A percentile compares a stretch with the other conserved stretches of the same genome.
These are phyloP conservation scores for Populus hybrid DNA, from an alignment of 441 rosid species.

Conservation along the genomic window DNA sequence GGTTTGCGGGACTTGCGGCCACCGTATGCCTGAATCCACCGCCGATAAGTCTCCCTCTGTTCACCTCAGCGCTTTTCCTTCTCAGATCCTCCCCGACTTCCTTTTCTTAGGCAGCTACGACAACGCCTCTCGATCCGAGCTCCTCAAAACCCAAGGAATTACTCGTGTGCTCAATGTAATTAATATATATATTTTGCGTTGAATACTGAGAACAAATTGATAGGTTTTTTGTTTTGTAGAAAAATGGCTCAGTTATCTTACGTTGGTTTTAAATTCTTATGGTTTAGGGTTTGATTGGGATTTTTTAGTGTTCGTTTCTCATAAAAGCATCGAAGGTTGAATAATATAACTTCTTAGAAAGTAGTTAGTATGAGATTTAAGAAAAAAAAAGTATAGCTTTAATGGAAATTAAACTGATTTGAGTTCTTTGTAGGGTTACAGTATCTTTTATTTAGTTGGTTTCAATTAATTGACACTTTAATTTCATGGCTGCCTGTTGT, in stretches of 20 bases:
- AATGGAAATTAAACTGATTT: background rate
- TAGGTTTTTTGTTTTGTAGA: background rate
- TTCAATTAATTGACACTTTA: background rate
- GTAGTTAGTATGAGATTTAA: background rate
- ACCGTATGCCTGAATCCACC: slow-evolving; percentile 48
- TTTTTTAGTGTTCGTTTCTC: too few species aligned
- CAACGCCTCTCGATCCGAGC: slow-evolving; percentile 94
- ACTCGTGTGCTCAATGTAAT: slow-evolving; percentile 82
- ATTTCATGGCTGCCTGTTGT: background rate
- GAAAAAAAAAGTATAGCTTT: background rate
- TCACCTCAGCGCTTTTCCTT: slow-evolving; percentile 80
- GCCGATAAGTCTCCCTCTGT: slow-evolving; percentile 41
- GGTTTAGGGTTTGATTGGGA: background rate
- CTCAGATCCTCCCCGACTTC: slow-evolving; percentile 89
- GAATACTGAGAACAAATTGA: background rate
- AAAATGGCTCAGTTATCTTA: background rate
- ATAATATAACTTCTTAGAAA: background rate
- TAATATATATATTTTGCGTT: background rate
- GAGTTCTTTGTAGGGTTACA: background rate
- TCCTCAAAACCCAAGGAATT: slow-evolving; percentile 85
- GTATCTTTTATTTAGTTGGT: background rate
- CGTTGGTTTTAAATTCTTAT: background rate
- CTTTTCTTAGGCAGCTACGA: slow-evolving; percentile 93
- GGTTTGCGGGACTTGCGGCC: slow-evolving; percentile 93
- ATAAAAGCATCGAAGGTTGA: background rate